These are phyloP conservation scores for Pseudogymnoascus sp. DNA, from an alignment of 2,329 filamentous ascomycete genomes.

Conservation along the genomic window DNA sequence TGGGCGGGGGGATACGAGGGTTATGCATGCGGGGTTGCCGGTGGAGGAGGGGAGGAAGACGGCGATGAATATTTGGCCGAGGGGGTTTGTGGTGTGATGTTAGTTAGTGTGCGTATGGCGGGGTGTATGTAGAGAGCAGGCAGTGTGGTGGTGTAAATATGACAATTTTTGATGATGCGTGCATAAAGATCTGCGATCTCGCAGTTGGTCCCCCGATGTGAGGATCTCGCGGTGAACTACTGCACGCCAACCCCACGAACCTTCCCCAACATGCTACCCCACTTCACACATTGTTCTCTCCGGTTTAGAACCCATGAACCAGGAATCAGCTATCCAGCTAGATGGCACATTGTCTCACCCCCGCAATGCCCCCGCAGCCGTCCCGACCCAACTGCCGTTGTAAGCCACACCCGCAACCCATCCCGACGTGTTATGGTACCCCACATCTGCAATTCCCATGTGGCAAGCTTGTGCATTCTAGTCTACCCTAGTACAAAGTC, in stretches of 20 bases:
- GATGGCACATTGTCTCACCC: not conserved
- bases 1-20: conserved; percentile 35
- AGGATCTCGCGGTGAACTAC: not conserved
- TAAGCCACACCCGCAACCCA: not conserved
- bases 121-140: not conserved
- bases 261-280: not conserved
- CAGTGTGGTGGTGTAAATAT: not conserved
- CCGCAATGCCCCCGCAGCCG: not conserved
- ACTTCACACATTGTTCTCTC: not conserved
- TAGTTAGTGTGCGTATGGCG: too few species aligned
- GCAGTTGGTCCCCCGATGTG: not conserved
- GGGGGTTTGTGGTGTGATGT: not conserved
- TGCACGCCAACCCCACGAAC: not conserved
- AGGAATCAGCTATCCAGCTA: not conserved
- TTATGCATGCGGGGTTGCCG: conserved; percentile 37
- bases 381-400: not conserved
- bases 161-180: not conserved
- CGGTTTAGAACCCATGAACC: not conserved
- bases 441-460: not conserved
- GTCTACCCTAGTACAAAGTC: not conserved
- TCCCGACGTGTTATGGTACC: not conserved
- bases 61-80: conserved; percentile 41
- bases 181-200: not conserved
- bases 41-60: conserved; percentile 36
- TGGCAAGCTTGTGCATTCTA: not conserved